Base-by-base conservation (phyloP, 257 asterid genomes). In the Fraxinus excelsior region DNA sequence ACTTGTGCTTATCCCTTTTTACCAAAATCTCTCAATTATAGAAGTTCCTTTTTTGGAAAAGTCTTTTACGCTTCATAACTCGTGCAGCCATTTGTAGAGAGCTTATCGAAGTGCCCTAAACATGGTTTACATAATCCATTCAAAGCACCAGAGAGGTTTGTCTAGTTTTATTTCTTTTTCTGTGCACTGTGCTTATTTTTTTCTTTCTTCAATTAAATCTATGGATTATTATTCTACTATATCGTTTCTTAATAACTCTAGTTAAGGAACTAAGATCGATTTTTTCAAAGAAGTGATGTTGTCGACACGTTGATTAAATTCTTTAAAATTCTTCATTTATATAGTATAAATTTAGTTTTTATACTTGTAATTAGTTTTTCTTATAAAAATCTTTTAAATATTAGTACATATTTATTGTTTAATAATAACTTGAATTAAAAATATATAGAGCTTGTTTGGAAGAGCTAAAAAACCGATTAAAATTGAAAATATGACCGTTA, bases 121-220 rank as follows among this genome's bases (percentile, higher is more conserved):
- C 98, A 96, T 87, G 99, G 98, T 62, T 75, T 96, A 56, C 99
- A 96, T 81, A 93, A 93, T 81, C 99, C 99, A 44, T 96, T 93
- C 74, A 96, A 93, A 84, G 80, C 94, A 70, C 99, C 98, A 46
- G 99, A 96, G 84, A 96, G 99, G 97, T 96, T 40, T 34, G 23
- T 71, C 70, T 67, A 1, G 53, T 46, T 42, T 74, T 40, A 71
- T 56, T 38, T 37, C 21, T 69, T 56, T 72, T 21, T 14, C 44
- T 29, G 6, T 21, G 76, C n/a, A 13, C 16, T 37, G 2, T 56
- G 23, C 32, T 65, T 21, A 5, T 21, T 3, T 66, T 23, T 44
- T 71, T 40, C 37, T 44, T 26, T 42, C 62, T 23, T 71, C 35
- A 13, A 19, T 26, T 7, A 42, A 40, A 44, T 28, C 13, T 71